Percentiles rank a stretch among this genome's conserved stretches.
Evolutionary conservation across 1,139 yeast species (phyloP).

Genomic region (Debaryomyces psychrophilus): DNA sequence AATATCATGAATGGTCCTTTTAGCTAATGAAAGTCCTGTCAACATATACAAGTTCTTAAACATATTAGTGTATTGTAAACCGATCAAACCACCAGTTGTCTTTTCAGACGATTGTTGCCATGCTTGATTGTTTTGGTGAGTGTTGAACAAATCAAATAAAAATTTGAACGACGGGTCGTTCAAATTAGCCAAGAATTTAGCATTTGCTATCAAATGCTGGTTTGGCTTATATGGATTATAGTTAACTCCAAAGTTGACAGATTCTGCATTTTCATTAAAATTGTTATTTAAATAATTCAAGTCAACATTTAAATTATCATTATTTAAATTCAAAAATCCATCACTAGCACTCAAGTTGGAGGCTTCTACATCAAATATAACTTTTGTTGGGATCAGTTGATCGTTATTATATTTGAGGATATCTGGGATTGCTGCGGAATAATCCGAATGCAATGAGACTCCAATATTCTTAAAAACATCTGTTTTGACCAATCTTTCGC

Average conservation of each 20-base stretch:
- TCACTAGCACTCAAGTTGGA: conserved; percentile 40
- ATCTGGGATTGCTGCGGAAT: conserved; percentile 30
- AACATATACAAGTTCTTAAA: conserved; percentile 24
- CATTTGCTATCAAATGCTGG: conserved; percentile 42
- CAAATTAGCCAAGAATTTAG: conserved; percentile 38
- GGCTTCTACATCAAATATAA: conserved; percentile 39
- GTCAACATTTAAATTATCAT: conserved; percentile 41
- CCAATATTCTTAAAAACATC: conserved; percentile 47
- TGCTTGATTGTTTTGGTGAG: conserved; percentile 42
- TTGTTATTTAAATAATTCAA: conserved; percentile 47
- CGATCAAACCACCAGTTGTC: conserved; percentile 46
- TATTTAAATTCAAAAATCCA: conserved; percentile 40
- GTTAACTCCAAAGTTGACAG: conserved; percentile 43
- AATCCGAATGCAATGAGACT: conserved; percentile 39
- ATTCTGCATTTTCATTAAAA: conserved; percentile 49
- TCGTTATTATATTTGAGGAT: conserved; percentile 37
- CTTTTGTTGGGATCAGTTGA: conserved; percentile 41
- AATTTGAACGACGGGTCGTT: conserved; percentile 46
- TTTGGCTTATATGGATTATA: conserved; percentile 52
- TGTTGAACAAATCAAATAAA: conserved; percentile 37
- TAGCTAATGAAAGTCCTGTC: conserved; percentile 47
- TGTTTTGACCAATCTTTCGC: conserved; percentile 39
- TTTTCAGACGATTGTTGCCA: conserved; percentile 44
- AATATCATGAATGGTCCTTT: conserved; percentile 45
- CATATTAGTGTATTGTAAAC: conserved; percentile 36